Conservation (phyloP, 2,329 filamentous ascomycete species). For the Arthrobotrys entomopaga region DNA sequence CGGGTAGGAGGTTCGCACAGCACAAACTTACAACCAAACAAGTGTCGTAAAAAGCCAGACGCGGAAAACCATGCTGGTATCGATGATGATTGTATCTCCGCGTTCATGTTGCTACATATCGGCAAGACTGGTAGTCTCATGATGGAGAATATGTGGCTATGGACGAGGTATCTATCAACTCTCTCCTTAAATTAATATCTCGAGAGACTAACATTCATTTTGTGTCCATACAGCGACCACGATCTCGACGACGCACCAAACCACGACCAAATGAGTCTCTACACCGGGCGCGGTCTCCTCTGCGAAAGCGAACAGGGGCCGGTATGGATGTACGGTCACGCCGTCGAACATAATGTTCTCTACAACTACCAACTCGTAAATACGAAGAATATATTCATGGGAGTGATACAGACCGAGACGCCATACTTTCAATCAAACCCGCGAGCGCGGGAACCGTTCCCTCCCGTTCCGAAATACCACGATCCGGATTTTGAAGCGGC, state of each 20-base stretch:
- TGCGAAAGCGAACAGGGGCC: slow-evolving; percentile 64
- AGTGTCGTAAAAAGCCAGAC: slow-evolving; percentile 67
- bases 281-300: slow-evolving; percentile 65
- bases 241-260: slow-evolving; percentile 64
- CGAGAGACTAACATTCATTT: neutral
- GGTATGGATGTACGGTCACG: slow-evolving; percentile 69
- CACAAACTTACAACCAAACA: slow-evolving; percentile 61
- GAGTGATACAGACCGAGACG: slow-evolving; percentile 87
- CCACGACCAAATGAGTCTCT: slow-evolving; percentile 63
- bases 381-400: slow-evolving; percentile 82
- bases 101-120: slow-evolving; percentile 63
- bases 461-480: slow-evolving; percentile 55
- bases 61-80: slow-evolving; percentile 55
- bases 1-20: slow-evolving; percentile 81
- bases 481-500: slow-evolving; percentile 56
- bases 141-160: slow-evolving; percentile 66
- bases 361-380: slow-evolving; percentile 85
- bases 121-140: slow-evolving; percentile 61
- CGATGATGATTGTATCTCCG: slow-evolving; percentile 61
- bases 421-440: slow-evolving; percentile 69
- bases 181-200: neutral
- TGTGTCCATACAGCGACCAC: slow-evolving; percentile 64
- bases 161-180: slow-evolving; percentile 61
- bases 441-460: slow-evolving; percentile 63
- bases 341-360: slow-evolving; percentile 67